Percentiles rank a stretch among this genome's conserved stretches.
These are phyloP conservation scores for Prunus mume DNA, from an alignment of 306 rosid species.

Conservation along the genomic window DNA sequence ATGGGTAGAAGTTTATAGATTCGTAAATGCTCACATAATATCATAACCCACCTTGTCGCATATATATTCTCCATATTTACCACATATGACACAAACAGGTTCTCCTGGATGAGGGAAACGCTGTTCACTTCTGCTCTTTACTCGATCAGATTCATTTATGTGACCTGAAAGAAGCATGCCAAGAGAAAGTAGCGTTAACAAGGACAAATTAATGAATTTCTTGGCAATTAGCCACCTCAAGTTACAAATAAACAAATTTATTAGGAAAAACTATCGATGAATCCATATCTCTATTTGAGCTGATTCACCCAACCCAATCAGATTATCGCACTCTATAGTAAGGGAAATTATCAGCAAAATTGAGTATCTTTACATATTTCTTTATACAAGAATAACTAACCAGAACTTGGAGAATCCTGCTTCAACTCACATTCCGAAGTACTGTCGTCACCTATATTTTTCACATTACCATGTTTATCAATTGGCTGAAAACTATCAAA, in stretches of 20 bases:
- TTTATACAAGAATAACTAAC: constrained; percentile 36
- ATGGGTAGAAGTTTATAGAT: background rate
- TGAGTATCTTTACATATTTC: no score
- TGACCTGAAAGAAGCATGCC: constrained; percentile 28
- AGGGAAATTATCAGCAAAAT: background rate
- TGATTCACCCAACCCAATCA: background rate
- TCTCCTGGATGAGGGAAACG: constrained; percentile 70
- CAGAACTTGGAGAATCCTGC: constrained; percentile 38
- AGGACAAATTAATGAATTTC: background rate
- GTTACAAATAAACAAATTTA: background rate
- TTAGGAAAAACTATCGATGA: background rate
- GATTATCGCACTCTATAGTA: background rate
- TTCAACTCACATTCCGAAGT: constrained; percentile 45
- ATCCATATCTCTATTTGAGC: background rate
- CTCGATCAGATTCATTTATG: constrained; percentile 32
- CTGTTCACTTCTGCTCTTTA: constrained; percentile 64
- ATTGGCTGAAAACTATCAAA: background rate
- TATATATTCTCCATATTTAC: constrained; percentile 87
- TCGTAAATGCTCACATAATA: background rate
- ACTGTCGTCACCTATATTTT: constrained; percentile 62
- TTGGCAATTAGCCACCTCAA: background rate
- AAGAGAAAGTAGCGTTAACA: background rate
- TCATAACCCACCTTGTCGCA: constrained; percentile 62
- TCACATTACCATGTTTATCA: constrained; percentile 2
- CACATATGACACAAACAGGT: constrained; percentile 78